Conservation (phyloP, 306 rosid species). For the Ziziphus jujuba region DNA sequence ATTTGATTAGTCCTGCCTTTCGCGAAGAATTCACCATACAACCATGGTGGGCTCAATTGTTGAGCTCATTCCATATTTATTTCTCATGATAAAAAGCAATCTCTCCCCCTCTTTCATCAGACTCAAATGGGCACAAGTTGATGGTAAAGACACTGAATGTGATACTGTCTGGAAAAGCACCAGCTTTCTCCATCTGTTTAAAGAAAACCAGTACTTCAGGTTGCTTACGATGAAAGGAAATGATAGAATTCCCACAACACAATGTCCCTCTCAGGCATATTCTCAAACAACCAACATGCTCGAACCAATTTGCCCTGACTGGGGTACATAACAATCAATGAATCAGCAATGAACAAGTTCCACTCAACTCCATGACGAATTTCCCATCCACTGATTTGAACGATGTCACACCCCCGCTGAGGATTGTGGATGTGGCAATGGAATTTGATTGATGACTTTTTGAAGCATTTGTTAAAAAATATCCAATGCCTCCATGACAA, state of each 20-base stretch:
- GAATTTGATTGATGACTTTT: conserved; percentile 60
- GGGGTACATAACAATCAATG: conserved; percentile 64
- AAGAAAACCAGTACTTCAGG: conserved; percentile 55
- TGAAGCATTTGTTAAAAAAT: conserved; percentile 53
- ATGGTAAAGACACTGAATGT: conserved; percentile 76
- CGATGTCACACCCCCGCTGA: conserved; percentile 42
- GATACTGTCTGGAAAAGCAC: conserved; percentile 54
- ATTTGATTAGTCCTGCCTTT: conserved; percentile 66
- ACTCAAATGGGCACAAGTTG: conserved; percentile 70
- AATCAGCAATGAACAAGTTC: conserved; percentile 62
- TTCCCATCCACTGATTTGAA: conserved; percentile 76
- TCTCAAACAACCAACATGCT: conserved; percentile 56
- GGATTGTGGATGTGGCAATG: conserved; percentile 54
- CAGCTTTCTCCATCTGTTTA: conserved; percentile 55
- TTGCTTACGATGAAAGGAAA: conserved; percentile 64
- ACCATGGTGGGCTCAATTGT: conserved; percentile 77
- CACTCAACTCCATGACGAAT: conserved; percentile 58
- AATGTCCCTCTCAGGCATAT: conserved; percentile 74
- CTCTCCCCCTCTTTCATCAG: conserved; percentile 68
- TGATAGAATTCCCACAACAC: conserved; percentile 85
- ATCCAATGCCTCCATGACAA: conserved; percentile 52
- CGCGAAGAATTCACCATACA: conserved; percentile 89
- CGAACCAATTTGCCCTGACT: conserved; percentile 49
- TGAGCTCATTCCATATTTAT: conserved; percentile 65
- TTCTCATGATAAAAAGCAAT: conserved; percentile 55